These are phyloP conservation scores for Gymnopilus dilepis DNA, from an alignment of 768 basidiomycete species.

Conservation along the genomic window DNA sequence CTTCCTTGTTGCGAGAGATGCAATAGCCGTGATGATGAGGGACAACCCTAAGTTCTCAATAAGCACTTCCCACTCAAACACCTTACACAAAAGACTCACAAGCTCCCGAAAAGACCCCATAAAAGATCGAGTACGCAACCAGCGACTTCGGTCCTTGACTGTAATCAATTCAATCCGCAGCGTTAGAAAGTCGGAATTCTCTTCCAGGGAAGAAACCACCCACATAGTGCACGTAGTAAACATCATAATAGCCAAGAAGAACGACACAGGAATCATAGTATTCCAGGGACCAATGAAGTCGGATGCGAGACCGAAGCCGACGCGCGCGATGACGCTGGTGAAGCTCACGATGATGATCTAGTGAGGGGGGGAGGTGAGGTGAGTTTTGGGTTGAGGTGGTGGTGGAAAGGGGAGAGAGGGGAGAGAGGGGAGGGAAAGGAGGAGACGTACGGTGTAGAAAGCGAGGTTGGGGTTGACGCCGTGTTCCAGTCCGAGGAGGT, in stretches of 20 bases:
- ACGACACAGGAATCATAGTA: constrained; percentile 38
- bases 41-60: constrained; percentile 20
- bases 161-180: too few relatives aligned
- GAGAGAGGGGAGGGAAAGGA: too few relatives aligned
- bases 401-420: too few relatives aligned
- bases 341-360: constrained; percentile 45
- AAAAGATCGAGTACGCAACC: constrained; percentile 47
- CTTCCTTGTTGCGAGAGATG: constrained; percentile 24
- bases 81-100: constrained; percentile 33
- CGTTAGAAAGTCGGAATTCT: not conserved
- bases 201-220: constrained; percentile 8
- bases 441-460: constrained; percentile 49
- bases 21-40: constrained; percentile 24
- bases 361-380: constrained; percentile 18
- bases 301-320: constrained; percentile 40
- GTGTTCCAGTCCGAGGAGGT: constrained; percentile 50
- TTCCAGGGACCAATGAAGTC: constrained; percentile 45
- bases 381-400: constrained; percentile 6
- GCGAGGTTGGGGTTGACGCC: constrained; percentile 46
- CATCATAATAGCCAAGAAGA: constrained; percentile 44
- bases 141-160: constrained; percentile 43
- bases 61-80: not conserved
- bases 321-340: constrained; percentile 39
- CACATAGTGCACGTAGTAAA: constrained; percentile 44
- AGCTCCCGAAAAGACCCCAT: constrained; percentile 55